A percentile compares a stretch with the other conserved stretches of the same genome.
These are phyloP conservation scores for Xylaria grammica DNA, from an alignment of 495 filamentous ascomycete genomes.

Conservation along the genomic window DNA sequence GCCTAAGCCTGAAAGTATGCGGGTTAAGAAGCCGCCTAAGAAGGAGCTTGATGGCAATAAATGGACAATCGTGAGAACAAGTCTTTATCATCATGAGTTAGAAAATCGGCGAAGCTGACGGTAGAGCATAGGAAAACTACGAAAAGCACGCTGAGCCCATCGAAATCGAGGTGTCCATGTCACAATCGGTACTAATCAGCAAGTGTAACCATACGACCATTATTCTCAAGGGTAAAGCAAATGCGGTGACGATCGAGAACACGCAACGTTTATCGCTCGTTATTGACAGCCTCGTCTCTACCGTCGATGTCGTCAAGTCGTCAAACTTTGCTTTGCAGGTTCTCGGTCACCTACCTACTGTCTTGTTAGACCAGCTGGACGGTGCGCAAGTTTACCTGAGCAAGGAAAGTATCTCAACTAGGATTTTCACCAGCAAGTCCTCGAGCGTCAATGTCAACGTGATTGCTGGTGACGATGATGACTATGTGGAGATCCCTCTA, in stretches of 20 bases:
- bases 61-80: slow-evolving; percentile 75
- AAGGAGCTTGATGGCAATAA: slow-evolving; percentile 95
- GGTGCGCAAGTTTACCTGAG: slow-evolving; percentile 84
- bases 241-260: slow-evolving; percentile 93
- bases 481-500: slow-evolving; percentile 83
- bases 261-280: slow-evolving; percentile 81
- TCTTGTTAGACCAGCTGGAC: slow-evolving; percentile 92
- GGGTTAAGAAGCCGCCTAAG: slow-evolving; percentile 86
- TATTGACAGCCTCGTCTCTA: slow-evolving; percentile 86
- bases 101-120: slow-evolving; percentile 16
- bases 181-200: slow-evolving; percentile 90
- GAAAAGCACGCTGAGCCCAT: slow-evolving; percentile 75
- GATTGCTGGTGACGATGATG: slow-evolving; percentile 67
- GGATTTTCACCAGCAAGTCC: slow-evolving; percentile 88
- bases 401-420: slow-evolving; percentile 73
- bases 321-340: slow-evolving; percentile 92
- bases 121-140: slow-evolving; percentile 73
- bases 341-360: slow-evolving; percentile 78
- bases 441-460: slow-evolving; percentile 84
- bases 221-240: slow-evolving; percentile 88
- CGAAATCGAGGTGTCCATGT: slow-evolving; percentile 76
- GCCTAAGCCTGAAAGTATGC: slow-evolving; percentile 94
- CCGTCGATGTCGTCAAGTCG: slow-evolving; percentile 91
- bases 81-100: background rate
- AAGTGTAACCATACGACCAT: slow-evolving; percentile 90